Base-by-base conservation (phyloP, 176 grass and related monocot species). In the Aegilops umbellulata region DNA sequence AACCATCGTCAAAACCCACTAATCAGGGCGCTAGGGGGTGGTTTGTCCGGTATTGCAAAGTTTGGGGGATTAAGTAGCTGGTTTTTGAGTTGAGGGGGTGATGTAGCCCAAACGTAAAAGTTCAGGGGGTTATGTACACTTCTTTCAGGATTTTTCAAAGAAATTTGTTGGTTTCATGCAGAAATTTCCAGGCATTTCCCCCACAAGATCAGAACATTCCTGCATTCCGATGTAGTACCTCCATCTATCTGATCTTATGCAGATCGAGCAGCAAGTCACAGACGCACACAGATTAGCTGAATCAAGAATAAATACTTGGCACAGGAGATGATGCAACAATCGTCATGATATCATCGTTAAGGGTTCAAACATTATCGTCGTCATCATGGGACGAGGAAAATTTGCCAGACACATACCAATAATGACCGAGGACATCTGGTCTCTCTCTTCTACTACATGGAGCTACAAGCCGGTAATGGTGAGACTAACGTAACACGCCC, bases 321-420 rank as follows among this genome's bases (percentile, higher is more conserved):
- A 90, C 10, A 49, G 49, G 85, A 72, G 39, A 80, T 46, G 39
- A 84, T 76, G 60, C 81, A 87, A 76, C 51, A 91, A 87, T 91
- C 76, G 84, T 91, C 76, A 51, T 69, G 44, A 58, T 81, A 80
- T 84, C 85, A 84, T 84, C 62, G 85, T 91, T 81, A 88, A 84
- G 12, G 69, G 55, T 91, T 90, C 89, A 89, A 89, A 89, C 83
- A 95, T 88, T 73, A 85, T 89, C 88, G 62, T 80, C 91, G 87
- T 89, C 86, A 64, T 89, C 82, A 87, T 9, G 85, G 80, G 81
- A 76, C 69, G 51, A 84, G 69, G 78, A 91, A 88, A 91, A 76
- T 42, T 91, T 91, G 89, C 81, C 76, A 53, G 58, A 68, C 49
- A 74, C 17, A 51, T 57, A 85, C 46, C 74, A 69, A 14, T 39